Evolutionary conservation across 257 asterid genomes (phyloP).

Genomic region (Solanum corneliomulleri): DNA sequence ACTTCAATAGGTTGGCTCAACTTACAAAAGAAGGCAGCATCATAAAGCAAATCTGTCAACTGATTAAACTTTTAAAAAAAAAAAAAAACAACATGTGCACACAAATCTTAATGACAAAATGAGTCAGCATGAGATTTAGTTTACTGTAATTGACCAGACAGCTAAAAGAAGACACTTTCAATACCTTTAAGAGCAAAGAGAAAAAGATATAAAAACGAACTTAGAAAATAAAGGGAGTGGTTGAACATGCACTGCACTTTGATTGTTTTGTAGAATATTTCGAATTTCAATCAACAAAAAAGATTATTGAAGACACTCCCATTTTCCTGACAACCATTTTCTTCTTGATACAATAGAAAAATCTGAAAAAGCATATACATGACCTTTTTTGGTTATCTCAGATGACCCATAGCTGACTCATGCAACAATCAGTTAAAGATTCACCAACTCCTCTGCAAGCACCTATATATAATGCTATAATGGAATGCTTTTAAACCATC

Average conservation of each 20-base stretch:
- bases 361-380: neutral
- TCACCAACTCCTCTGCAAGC: neutral
- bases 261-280: neutral
- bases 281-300: neutral
- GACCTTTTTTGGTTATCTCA: neutral
- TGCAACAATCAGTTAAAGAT: neutral
- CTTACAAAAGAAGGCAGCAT: neutral
- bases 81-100: neutral
- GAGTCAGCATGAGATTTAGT: neutral
- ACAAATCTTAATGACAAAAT: neutral
- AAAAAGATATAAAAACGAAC: neutral
- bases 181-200: neutral
- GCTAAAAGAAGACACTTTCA: neutral
- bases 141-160: neutral
- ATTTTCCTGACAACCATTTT: neutral
- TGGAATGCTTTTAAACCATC: neutral
- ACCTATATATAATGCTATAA: conserved; percentile 15
- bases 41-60: neutral
- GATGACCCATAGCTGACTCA: conserved; percentile 14
- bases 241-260: neutral
- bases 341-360: neutral
- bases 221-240: neutral
- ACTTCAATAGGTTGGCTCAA: neutral
- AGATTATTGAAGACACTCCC: neutral
- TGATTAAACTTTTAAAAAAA: neutral